Evolutionary conservation across 2,329 filamentous ascomycete species (phyloP).

Genomic region (Cercospora sp.): DNA sequence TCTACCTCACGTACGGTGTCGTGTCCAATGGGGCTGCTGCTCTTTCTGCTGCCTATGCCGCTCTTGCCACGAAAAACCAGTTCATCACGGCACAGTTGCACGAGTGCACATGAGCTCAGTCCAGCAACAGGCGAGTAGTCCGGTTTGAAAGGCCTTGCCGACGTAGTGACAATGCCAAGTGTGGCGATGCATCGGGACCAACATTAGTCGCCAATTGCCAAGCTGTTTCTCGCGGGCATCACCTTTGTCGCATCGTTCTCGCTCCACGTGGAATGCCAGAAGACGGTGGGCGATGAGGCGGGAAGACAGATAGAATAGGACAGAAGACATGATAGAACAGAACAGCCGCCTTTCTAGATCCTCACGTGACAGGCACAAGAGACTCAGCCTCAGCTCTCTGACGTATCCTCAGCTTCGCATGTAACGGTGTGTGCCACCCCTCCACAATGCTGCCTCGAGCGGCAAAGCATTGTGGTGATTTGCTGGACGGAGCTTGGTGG

Average conservation of each 20-base stretch:
- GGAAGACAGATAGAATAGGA: neutral
- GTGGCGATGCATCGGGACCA: slow-evolving; percentile 1
- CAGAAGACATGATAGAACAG: neutral
- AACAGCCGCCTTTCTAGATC: neutral
- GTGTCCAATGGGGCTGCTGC: neutral
- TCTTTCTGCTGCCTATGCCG: neutral
- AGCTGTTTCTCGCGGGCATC: neutral
- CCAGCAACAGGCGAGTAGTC: neutral
- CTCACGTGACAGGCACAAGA: neutral
- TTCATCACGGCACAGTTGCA: neutral
- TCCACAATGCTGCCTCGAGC: slow-evolving; percentile 10
- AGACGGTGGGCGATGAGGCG: neutral
- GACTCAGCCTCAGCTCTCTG: slow-evolving; percentile 2
- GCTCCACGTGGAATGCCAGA: neutral
- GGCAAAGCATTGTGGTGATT: slow-evolving; percentile 13
- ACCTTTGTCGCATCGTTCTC: neutral
- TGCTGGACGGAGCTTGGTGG: slow-evolving; percentile 4
- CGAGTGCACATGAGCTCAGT: neutral
- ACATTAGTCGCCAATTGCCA: neutral
- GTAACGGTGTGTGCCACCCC: slow-evolving; percentile 2
- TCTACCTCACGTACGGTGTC: neutral
- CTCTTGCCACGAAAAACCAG: neutral
- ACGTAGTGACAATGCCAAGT: neutral
- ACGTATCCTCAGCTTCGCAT: slow-evolving; percentile 9
- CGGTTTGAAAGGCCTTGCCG: neutral